These are phyloP conservation scores for Chlamydomonas urium DNA, from an alignment of 139 green algal species.

Conservation along the genomic window DNA sequence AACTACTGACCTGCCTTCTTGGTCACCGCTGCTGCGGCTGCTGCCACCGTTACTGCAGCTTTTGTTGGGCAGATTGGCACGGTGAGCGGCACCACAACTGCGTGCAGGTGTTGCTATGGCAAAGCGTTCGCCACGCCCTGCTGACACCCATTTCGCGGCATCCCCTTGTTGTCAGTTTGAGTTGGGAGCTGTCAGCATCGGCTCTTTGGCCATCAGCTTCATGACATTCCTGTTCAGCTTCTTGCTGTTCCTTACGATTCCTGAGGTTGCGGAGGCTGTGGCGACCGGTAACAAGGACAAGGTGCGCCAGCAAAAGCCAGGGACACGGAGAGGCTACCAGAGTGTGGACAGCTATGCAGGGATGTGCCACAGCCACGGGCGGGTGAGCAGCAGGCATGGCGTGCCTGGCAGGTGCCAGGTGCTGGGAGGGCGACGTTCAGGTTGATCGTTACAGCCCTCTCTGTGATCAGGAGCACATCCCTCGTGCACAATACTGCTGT, in stretches of 20 bases:
- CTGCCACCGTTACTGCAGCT: constrained; percentile 29
- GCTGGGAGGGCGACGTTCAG: no score
- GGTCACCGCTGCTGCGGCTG: background rate
- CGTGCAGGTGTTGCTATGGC: no score
- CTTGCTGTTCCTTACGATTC: constrained; percentile 58
- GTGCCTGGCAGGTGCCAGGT: background rate
- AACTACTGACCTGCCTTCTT: background rate
- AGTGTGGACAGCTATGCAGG: background rate
- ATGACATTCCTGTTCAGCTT: constrained; percentile 61
- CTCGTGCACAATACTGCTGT: background rate
- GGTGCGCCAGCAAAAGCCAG: constrained; percentile 18
- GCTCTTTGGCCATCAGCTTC: constrained; percentile 46
- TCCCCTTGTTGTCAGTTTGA: no score
- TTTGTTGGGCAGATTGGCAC: constrained; percentile 56
- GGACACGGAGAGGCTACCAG: background rate
- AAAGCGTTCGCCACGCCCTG: no score
- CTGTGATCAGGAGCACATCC: background rate
- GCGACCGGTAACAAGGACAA: constrained; percentile 17
- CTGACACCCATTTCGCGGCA: no score
- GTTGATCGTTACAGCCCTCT: background rate
- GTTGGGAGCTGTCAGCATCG: constrained; percentile 57
- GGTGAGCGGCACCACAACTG: no score
- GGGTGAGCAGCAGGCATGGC: background rate
- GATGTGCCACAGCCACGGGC: background rate
- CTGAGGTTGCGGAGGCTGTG: constrained; percentile 49